A percentile compares a stretch with the other conserved stretches of the same genome.
phyloP scores from a whole-genome alignment of 169 alveolate species.

The Cryptosporidium sp. region DNA sequence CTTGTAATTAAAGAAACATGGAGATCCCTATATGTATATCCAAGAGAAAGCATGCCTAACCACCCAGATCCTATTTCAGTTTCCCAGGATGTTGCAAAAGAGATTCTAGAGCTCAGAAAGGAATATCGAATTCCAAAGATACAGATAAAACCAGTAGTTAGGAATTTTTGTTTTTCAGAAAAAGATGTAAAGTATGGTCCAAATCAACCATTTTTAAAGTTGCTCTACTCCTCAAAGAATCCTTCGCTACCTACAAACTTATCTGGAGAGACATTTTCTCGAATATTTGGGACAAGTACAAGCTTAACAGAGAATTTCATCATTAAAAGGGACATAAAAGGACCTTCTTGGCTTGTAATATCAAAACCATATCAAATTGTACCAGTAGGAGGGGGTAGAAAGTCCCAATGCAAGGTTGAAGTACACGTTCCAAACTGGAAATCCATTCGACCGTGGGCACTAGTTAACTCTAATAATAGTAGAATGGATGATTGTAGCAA shows the following conservation, averaged over 20 bases:
- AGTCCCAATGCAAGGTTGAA: conserved; percentile 52
- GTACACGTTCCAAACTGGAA: conserved; percentile 64
- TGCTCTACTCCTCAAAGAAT: conserved; percentile 36
- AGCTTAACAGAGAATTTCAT: conserved; percentile 79
- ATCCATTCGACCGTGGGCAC: conserved; percentile 45
- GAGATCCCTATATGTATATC: conserved; percentile 64
- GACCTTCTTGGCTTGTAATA: conserved; percentile 87
- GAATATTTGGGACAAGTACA: conserved; percentile 79
- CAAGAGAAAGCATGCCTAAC: conserved; percentile 54
- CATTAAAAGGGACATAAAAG: conserved; percentile 84
- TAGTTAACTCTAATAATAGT: background rate
- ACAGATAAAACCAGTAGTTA: conserved; percentile 63
- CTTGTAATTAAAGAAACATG: conserved; percentile 55
- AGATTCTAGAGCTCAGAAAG: conserved; percentile 42
- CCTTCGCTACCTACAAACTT: conserved; percentile 74
- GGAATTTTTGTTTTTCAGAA: conserved; percentile 54
- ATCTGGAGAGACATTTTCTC: conserved; percentile 78
- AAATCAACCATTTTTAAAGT: conserved; percentile 61
- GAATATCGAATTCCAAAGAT: conserved; percentile 55
- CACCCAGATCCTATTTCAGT: conserved; percentile 59
- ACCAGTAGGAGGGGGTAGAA: conserved; percentile 69
- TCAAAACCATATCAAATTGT: conserved; percentile 51
- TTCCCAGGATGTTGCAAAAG: conserved; percentile 65
- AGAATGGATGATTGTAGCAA: background rate
- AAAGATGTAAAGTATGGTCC: conserved; percentile 62